phyloP scores from a whole-genome alignment of 2,329 filamentous ascomycete species.

The Aspergillus fischeri region DNA sequence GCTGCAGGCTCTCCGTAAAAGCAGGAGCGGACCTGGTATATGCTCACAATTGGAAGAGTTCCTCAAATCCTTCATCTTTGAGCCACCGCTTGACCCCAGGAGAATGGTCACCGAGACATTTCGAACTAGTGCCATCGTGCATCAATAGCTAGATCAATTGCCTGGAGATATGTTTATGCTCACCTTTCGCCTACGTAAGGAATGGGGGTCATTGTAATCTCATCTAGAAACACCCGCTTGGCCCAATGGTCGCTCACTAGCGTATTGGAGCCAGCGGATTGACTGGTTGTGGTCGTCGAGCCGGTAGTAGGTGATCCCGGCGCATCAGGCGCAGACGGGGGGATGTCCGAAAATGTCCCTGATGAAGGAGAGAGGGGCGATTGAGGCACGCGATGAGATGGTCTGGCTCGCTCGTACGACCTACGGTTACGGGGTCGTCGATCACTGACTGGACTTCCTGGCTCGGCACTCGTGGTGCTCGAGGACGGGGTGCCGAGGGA shows the following conservation, averaged over 20 bases:
- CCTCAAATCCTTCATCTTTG: conserved; percentile 32
- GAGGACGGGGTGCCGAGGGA: conserved; percentile 23
- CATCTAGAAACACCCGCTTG: conserved; percentile 33
- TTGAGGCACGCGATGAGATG: conserved; percentile 22
- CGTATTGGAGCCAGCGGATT: conserved; percentile 25
- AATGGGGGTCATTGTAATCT: conserved; percentile 27
- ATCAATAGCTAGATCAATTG: neutral
- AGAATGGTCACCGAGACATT: conserved; percentile 30
- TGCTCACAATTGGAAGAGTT: conserved; percentile 36
- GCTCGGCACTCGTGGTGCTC: conserved; percentile 23
- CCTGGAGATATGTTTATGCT: conserved; percentile 2
- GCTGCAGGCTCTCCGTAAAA: neutral
- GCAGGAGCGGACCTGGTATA: neutral
- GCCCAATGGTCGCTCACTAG: conserved; percentile 40
- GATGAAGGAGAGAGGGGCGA: conserved; percentile 28
- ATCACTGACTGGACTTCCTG: conserved; percentile 25
- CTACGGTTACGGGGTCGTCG: conserved; percentile 27
- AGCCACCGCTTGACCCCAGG: conserved; percentile 28
- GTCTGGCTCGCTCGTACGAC: conserved; percentile 34
- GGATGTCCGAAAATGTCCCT: conserved; percentile 26
- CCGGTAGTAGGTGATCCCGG: conserved; percentile 33
- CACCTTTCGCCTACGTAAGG: conserved; percentile 28
- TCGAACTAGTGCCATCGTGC: conserved; percentile 23
- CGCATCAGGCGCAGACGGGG: conserved; percentile 28
- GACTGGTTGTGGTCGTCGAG: conserved; percentile 29